A percentile compares a stretch with the other conserved stretches of the same genome.
Conservation (phyloP, 805 yeast genomes). For the Kodamaea laetipori region DNA sequence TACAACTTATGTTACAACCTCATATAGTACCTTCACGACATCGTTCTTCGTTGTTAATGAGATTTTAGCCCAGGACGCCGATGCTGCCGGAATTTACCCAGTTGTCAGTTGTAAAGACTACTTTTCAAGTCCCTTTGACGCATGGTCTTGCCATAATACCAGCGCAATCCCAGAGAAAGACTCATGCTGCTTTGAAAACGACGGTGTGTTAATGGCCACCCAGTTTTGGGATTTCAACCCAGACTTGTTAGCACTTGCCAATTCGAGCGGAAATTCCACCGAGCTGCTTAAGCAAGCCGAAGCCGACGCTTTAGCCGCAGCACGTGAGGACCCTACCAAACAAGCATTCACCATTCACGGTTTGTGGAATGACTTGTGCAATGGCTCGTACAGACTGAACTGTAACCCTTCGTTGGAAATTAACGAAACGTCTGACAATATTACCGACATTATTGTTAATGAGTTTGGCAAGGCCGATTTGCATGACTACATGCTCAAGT, state of each 20-base stretch:
- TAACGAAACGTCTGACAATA: conserved; percentile 24
- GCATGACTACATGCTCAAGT: conserved; percentile 29
- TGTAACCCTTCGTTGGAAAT: conserved; percentile 37
- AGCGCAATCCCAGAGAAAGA: conserved; percentile 45
- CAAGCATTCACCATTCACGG: conserved; percentile 47
- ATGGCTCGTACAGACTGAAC: conserved; percentile 40
- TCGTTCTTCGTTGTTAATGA: conserved; percentile 15
- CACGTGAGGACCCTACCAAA: conserved; percentile 17
- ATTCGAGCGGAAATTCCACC: conserved; percentile 18
- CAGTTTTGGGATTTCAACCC: conserved; percentile 46
- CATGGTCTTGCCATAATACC: conserved; percentile 23
- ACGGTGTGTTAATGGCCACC: conserved; percentile 43
- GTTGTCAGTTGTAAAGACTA: conserved; percentile 20
- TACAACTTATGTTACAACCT: conserved; percentile 15
- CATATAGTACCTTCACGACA: conserved; percentile 11
- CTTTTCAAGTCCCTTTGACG: conserved; percentile 16
- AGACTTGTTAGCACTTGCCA: conserved; percentile 15
- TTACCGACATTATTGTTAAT: conserved; percentile 29
- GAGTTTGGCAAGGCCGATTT: conserved; percentile 30
- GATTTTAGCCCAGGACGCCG: conserved; percentile 14
- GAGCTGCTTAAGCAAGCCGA: conserved; percentile 9
- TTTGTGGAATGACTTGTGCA: conserved; percentile 46
- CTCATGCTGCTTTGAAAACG: conserved; percentile 44
- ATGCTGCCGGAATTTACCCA: conserved; percentile 14
- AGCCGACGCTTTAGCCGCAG: conserved; percentile 9